Conservation (phyloP, 768 basidiomycete genomes). For the Paxillus involutus region DNA sequence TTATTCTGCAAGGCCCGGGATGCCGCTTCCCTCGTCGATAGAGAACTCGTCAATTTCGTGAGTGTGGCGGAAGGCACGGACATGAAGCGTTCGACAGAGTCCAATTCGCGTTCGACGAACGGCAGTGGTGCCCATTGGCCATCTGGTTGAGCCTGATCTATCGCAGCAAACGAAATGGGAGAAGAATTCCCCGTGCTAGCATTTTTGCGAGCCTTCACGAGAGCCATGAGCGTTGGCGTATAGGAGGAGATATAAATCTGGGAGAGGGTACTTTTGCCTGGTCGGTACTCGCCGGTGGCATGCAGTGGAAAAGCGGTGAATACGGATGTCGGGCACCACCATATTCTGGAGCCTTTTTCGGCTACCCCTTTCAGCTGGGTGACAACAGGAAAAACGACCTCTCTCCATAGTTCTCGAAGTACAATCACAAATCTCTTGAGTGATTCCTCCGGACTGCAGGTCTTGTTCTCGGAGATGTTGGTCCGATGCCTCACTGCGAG, state of each 20-base stretch:
- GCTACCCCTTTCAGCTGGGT: background rate
- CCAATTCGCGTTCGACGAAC: background rate
- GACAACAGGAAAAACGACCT: constrained; percentile 8
- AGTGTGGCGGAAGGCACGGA: background rate
- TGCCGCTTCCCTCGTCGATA: background rate
- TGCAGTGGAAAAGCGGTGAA: background rate
- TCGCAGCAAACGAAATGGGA: constrained; percentile 2
- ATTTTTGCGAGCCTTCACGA: background rate
- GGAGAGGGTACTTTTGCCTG: no score
- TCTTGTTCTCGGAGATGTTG: background rate
- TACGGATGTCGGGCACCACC: no score
- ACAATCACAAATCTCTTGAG: background rate
- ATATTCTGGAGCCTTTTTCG: background rate
- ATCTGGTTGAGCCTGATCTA: background rate
- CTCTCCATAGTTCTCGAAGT: constrained; percentile 11
- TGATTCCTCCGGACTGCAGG: background rate
- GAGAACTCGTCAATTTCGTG: background rate
- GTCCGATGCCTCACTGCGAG: background rate
- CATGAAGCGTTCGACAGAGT: background rate
- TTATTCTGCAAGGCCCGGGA: background rate
- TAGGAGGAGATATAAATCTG: constrained; percentile 17
- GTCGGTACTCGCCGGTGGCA: background rate
- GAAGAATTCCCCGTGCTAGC: background rate
- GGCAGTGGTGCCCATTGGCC: background rate
- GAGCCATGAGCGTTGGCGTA: constrained; percentile 14